Evolutionary conservation across 257 asterid species (phyloP).

Genomic region (Anisodus acutangulus): DNA sequence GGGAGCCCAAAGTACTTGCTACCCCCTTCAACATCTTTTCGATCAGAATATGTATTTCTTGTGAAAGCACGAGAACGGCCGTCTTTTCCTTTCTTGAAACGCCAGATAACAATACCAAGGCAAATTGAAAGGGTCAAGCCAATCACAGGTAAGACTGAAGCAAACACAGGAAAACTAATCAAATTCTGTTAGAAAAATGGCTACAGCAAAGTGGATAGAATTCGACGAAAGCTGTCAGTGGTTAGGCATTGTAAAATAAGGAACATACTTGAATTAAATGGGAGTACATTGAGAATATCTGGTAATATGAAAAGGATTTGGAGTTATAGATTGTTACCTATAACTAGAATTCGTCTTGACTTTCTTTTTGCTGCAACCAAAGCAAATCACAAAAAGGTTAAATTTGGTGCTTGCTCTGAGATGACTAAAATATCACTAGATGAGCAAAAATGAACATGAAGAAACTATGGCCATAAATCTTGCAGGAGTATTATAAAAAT

Average conservation of each 20-base stretch:
- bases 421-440: too few species aligned
- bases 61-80: background rate
- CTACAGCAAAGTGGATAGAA: background rate
- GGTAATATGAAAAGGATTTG: background rate
- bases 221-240: background rate
- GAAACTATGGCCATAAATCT: too few species aligned
- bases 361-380: background rate
- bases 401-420: too few species aligned
- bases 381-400: background rate
- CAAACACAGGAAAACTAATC: slow-evolving; percentile 5
- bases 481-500: background rate
- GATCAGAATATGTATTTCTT: slow-evolving; percentile 25
- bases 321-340: background rate
- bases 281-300: background rate
- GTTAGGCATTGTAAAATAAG: background rate
- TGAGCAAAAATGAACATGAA: too few species aligned
- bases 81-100: slow-evolving; percentile 15
- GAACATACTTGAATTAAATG: background rate
- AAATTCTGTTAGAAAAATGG: background rate
- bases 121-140: background rate
- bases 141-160: slow-evolving; percentile 27
- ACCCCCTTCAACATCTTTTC: slow-evolving; percentile 38
- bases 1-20: slow-evolving; percentile 43
- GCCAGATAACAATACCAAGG: background rate
- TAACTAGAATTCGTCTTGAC: background rate